Base-by-base conservation (phyloP, 83 land plant species). In the Picea abies region DNA sequence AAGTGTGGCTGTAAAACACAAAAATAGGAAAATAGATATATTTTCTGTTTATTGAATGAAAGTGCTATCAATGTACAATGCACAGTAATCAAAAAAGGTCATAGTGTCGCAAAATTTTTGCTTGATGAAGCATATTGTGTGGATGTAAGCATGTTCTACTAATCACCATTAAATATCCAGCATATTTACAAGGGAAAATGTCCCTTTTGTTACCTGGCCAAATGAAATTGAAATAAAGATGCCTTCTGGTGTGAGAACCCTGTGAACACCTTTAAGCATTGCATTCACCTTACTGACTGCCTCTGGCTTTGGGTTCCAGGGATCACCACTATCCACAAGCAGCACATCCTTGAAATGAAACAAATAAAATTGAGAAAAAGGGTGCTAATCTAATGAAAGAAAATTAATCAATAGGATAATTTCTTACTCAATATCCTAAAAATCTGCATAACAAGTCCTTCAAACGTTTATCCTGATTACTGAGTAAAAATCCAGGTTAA, bases 291-390 rank as follows among this genome's bases (percentile, higher is more conserved):
- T 89, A 16, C 84, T 81, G 6, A 88, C 89, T 22, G 93, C 87
- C 66, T 71, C 87, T 60, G 89, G 89, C 4, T 80, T 79, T n/a
- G 99, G 98, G 75, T 92, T 92, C 99, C 99, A 97, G 10, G 99
- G 98, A 79, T 95, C 96, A 63, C 99, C 98, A 91, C 96, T 88
- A 83, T 95, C 93, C 84, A 97, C 99, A 83, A 97, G 95, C 82
- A 97, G 86, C 16, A 95, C 96, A 82, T 97, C 99, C 99, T 97
- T 88, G 80, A 86, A 81, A 81, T 70, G 19, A 29, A 29, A 29
- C 32, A 29, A 29, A 29, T 29, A 29, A 29, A 29, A 29, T 29
- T 29, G 32, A 29, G 32, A 29, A 29, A 1, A 82, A 52, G 66
- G 23, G 76, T 77, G 61, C 61, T 66, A 60, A 60, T 64, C 82